These are phyloP conservation scores for Hymenoscyphus fraxineus DNA, from an alignment of 2,329 filamentous ascomycete species.

Conservation along the genomic window DNA sequence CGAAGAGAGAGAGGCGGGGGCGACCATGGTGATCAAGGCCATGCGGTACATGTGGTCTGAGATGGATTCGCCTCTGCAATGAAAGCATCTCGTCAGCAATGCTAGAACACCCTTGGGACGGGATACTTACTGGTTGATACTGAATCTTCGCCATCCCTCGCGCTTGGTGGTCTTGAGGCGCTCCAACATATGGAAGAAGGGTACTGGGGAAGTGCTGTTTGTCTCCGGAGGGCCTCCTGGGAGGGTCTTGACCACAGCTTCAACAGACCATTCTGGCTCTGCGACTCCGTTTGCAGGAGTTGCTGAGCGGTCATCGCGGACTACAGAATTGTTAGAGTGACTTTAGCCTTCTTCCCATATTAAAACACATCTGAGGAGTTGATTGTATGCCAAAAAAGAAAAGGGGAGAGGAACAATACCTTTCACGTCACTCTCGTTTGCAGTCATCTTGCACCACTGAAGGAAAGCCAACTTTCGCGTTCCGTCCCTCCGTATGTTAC, in stretches of 20 bases:
- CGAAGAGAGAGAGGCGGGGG: constrained; percentile 67
- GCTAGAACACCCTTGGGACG: neutral
- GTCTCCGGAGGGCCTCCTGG: constrained; percentile 54
- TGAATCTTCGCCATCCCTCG: constrained; percentile 91
- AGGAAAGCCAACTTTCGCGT: too few relatives aligned
- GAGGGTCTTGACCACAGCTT: constrained; percentile 63
- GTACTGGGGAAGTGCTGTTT: constrained; percentile 67
- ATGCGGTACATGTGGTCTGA: constrained; percentile 99
- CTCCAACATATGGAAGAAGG: constrained; percentile 93
- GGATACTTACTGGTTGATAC: constrained; percentile 47
- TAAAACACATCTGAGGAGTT: neutral
- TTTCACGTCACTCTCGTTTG: neutral
- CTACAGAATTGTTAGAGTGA: neutral
- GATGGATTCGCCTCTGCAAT: constrained; percentile 74
- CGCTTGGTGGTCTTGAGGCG: constrained; percentile 94
- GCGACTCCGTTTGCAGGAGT: neutral
- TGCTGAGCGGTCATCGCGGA: constrained; percentile 3
- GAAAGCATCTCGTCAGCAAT: constrained; percentile 18
- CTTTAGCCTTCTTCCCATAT: neutral
- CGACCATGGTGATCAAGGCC: constrained; percentile 92
- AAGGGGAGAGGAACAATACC: neutral
- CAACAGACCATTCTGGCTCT: constrained; percentile 48
- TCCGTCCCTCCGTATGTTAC: too few relatives aligned
- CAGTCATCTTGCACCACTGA: neutral
- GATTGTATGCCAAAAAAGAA: neutral